Evolutionary conservation across 2,329 filamentous ascomycete genomes (phyloP).

Genomic region (Diaporthe velutina): DNA sequence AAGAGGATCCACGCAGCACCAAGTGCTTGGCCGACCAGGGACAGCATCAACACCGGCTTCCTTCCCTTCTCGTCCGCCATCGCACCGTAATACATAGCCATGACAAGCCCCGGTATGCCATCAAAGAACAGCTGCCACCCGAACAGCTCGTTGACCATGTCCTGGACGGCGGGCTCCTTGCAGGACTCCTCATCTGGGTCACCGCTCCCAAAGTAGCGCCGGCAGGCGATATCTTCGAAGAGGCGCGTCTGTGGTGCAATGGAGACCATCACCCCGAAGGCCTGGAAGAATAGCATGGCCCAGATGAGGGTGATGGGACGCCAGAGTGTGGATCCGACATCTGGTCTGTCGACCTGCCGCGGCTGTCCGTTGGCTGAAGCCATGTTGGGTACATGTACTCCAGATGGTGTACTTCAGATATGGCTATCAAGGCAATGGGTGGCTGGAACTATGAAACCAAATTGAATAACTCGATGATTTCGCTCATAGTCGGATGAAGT

Average conservation of each 20-base stretch:
- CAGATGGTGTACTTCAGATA: no score
- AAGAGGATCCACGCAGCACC: slow-evolving; percentile 12
- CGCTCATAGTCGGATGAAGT: no score
- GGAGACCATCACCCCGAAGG: neutral
- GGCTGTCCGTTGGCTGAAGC: neutral
- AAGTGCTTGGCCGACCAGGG: neutral
- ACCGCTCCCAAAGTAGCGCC: neutral
- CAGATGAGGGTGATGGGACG: slow-evolving; percentile 2
- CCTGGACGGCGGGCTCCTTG: slow-evolving; percentile 13
- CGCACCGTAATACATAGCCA: slow-evolving; percentile 7
- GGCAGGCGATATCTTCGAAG: slow-evolving; percentile 10
- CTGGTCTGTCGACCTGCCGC: neutral
- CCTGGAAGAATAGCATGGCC: slow-evolving; percentile 19
- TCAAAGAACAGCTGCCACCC: slow-evolving; percentile 22
- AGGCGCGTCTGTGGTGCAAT: slow-evolving; percentile 19
- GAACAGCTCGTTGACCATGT: slow-evolving; percentile 8
- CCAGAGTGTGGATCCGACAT: neutral
- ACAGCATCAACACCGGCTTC: slow-evolving; percentile 4
- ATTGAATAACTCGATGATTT: no score
- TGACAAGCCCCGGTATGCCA: slow-evolving; percentile 6
- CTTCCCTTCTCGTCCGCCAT: slow-evolving; percentile 14
- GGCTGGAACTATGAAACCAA: neutral
- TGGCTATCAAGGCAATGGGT: neutral
- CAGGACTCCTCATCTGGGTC: neutral
- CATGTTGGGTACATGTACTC: neutral